Evolutionary conservation across 352 stramenopile genomes (phyloP).

Genomic region (Globisporangium perplexum): DNA sequence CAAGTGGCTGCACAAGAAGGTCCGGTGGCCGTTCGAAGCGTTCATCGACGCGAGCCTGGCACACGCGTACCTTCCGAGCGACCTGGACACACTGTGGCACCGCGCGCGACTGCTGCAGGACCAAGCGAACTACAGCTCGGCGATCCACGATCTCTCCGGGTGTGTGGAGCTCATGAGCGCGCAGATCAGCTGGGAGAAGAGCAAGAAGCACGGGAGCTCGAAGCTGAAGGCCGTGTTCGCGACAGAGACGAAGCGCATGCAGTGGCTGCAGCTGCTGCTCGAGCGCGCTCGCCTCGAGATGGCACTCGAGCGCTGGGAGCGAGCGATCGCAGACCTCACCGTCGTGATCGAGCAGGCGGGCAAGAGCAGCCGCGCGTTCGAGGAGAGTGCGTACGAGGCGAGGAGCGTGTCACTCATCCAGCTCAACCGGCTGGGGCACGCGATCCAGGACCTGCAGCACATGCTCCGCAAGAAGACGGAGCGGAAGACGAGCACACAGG

Average conservation of each 20-base stretch:
- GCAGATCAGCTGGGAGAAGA: slow-evolving; percentile 35
- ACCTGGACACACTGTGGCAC: slow-evolving; percentile 49
- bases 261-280: slow-evolving; percentile 45
- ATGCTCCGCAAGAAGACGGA: slow-evolving; percentile 15
- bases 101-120: slow-evolving; percentile 31
- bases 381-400: slow-evolving; percentile 24
- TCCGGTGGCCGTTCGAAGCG: slow-evolving; percentile 46
- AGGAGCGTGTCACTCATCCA: slow-evolving; percentile 31
- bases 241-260: slow-evolving; percentile 28
- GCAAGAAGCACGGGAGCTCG: slow-evolving; percentile 16
- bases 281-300: slow-evolving; percentile 33
- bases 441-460: slow-evolving; percentile 45
- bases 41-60: slow-evolving; percentile 46
- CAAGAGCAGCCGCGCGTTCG: slow-evolving; percentile 21
- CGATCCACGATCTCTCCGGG: slow-evolving; percentile 36
- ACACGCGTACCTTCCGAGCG: slow-evolving; percentile 37
- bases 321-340: slow-evolving; percentile 34
- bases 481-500: neutral
- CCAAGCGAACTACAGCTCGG: slow-evolving; percentile 28
- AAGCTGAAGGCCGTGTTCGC: slow-evolving; percentile 28
- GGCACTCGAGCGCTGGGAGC: slow-evolving; percentile 30
- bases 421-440: slow-evolving; percentile 27
- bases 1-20: slow-evolving; percentile 36
- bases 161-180: slow-evolving; percentile 30
- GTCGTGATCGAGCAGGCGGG: slow-evolving; percentile 33